Evolutionary conservation across 2,329 filamentous ascomycete genomes (phyloP).

Genomic region (Cladophialophora exuberans): DNA sequence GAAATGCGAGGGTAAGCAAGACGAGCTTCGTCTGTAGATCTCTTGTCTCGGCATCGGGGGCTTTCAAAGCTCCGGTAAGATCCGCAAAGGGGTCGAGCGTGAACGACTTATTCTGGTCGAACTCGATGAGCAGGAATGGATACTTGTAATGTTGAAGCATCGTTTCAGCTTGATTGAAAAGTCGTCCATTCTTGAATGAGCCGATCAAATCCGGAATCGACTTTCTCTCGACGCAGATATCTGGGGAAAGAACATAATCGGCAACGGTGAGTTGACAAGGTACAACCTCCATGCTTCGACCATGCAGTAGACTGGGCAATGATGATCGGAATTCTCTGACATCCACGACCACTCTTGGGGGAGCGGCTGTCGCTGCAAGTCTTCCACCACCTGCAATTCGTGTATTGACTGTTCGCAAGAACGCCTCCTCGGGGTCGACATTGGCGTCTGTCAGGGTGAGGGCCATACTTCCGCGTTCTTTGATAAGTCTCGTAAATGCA

Average conservation of each 20-base stretch:
- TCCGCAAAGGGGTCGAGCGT: slow-evolving; percentile 75
- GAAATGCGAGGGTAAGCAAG: slow-evolving; percentile 88
- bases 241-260: slow-evolving; percentile 90
- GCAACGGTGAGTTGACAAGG: slow-evolving; percentile 96
- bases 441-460: slow-evolving; percentile 76
- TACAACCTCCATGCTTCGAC: slow-evolving; percentile 81
- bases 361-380: slow-evolving; percentile 79
- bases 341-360: slow-evolving; percentile 89
- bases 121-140: slow-evolving; percentile 93
- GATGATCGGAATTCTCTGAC: slow-evolving; percentile 95
- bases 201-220: slow-evolving; percentile 87
- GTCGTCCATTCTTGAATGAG: slow-evolving; percentile 86
- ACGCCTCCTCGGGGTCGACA: slow-evolving; percentile 85
- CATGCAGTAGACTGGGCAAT: slow-evolving; percentile 87
- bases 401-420: slow-evolving; percentile 93
- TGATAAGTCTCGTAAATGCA: slow-evolving; percentile 90
- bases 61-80: slow-evolving; percentile 67
- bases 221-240: slow-evolving; percentile 93
- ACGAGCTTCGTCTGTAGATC: slow-evolving; percentile 93
- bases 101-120: slow-evolving; percentile 96
- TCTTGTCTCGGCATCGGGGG: slow-evolving; percentile 62
- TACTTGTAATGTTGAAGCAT: slow-evolving; percentile 93
- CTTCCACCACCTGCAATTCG: slow-evolving; percentile 92
- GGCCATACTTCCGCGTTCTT: slow-evolving; percentile 91
- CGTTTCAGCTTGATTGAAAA: slow-evolving; percentile 88